Conservation (phyloP, 1,139 yeast genomes). For the Groenewaldozyma sp. region DNA sequence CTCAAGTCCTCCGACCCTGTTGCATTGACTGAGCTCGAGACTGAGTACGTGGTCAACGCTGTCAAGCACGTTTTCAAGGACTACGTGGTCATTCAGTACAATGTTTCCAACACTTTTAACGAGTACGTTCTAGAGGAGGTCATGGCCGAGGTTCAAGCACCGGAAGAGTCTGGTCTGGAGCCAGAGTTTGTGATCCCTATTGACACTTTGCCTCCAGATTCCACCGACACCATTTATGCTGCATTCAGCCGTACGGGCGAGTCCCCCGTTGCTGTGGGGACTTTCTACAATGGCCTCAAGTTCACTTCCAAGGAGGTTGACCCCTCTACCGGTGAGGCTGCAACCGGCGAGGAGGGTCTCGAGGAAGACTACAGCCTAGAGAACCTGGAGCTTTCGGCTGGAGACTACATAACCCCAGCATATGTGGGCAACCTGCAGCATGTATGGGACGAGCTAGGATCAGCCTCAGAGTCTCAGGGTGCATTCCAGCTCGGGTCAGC, state of each 20-base stretch:
- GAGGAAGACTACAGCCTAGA: constrained; percentile 91
- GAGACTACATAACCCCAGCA: constrained; percentile 74
- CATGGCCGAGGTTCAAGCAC: constrained; percentile 56
- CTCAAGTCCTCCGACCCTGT: constrained; percentile 61
- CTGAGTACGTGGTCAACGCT: constrained; percentile 84
- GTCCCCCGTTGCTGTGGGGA: constrained; percentile 39
- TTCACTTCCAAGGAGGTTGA: constrained; percentile 77
- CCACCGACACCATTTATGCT: constrained; percentile 69
- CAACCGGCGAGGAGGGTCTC: constrained; percentile 63
- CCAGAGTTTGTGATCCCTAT: constrained; percentile 51
- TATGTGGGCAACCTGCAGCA: constrained; percentile 71
- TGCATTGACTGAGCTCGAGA: constrained; percentile 82
- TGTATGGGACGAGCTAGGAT: constrained; percentile 59
- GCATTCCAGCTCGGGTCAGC: constrained; percentile 49
- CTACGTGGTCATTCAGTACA: constrained; percentile 76
- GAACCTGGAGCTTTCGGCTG: constrained; percentile 63
- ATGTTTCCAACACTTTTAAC: constrained; percentile 75
- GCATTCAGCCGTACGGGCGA: constrained; percentile 54
- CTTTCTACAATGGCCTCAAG: constrained; percentile 59
- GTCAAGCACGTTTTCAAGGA: constrained; percentile 72
- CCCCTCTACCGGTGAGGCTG: constrained; percentile 60
- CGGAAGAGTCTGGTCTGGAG: constrained; percentile 64
- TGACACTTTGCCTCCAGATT: constrained; percentile 60
- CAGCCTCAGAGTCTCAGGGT: constrained; percentile 42
- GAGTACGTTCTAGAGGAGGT: constrained; percentile 73